Base-by-base conservation (phyloP, 2,329 filamentous ascomycete species). In the Alternaria solani region DNA sequence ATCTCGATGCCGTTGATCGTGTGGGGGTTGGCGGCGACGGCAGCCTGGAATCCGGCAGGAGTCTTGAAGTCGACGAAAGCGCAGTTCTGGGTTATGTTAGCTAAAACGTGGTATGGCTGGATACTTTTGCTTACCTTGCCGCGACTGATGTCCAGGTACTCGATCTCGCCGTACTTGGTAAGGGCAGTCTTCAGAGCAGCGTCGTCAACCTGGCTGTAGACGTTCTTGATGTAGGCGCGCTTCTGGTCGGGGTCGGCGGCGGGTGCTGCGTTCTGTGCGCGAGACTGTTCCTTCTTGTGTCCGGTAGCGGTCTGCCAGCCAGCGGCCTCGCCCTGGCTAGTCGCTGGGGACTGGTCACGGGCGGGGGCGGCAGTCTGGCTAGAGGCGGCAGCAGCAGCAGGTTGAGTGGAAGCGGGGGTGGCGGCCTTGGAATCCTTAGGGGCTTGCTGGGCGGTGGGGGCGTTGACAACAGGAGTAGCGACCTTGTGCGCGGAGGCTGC, bases 51-150 rank as follows among this genome's bases (percentile, higher is more conserved):
- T 47, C 88, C 93, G 56, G 93, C 88, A 23, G 88, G 77, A 47
- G 90, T 91, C 75, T 89, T 91, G 80, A 95, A 99, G 79, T 99
- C 95, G 61, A 97, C 92, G 76, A 98, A 98, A 26, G 95, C 95
- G 75, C 93, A 97, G 85, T 95, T 97, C 94, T 96, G 75, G 28
- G 38, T 2, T 8, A 7, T 23, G 51, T 77, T 64, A 78, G 70
- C 52, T 54, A 14, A 3, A 16, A 26, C 18, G 38, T 56, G 4
- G 7, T 20, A 5, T 55, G 5, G 38, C 12, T 12, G 16, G 9
- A 7, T 7, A 41, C 16, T 11, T n/a, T 48, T 26, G 69, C 82
- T 73, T 84, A 97, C 94, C 91, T 97, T 97, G 72, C 80, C 81
- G 65, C 87, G 85, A 76, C 84, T 88, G 68, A 89, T 84, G 72